Evolutionary conservation across 257 asterid genomes (phyloP), one percentile per base, ranked within the genome.

Genomic region (Henckelia pumila): DNA sequence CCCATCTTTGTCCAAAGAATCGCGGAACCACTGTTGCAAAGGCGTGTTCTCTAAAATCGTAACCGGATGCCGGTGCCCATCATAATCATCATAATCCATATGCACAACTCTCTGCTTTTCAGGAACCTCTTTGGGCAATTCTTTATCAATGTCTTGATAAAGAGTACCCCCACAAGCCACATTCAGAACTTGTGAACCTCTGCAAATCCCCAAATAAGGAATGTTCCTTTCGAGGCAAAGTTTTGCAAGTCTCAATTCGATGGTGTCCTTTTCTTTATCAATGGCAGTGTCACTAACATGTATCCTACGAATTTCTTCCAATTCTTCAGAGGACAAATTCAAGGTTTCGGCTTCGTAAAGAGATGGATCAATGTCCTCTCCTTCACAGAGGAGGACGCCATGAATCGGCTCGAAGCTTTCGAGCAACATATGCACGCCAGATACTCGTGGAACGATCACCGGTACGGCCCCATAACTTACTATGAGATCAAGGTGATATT

Each of bases 141-240:
- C 96, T 61, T 73, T 86, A 3, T 80, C 96, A 0, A 92, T 73
- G 56, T 92, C 98, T 4, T 87, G 96, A 74, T 89, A 92, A 20
- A 92, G 93, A 52, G 92, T 85, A 5, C 98, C 98, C 24, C 96
- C n/a, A n/a, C n/a, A n/a, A n/a, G n/a, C n/a, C n/a, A n/a, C n/a
- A n/a, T n/a, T n/a, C n/a, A n/a, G n/a, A n/a, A n/a, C n/a, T n/a
- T n/a, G n/a, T n/a, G n/a, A n/a, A n/a, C n/a, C n/a, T n/a, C n/a
- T n/a, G n/a, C n/a, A n/a, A n/a, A n/a, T n/a, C n/a, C n/a, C n/a
- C n/a, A n/a, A n/a, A n/a, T n/a, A n/a, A n/a, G n/a, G n/a, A n/a
- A n/a, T n/a, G n/a, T n/a, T n/a, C n/a, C 98, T 75, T 24, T 87
- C 96, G 5, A 92, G 85, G 75, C 98, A 92, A 29, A 87, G 88